Conservation (phyloP, 306 rosid species). For the Malus sieversii region DNA sequence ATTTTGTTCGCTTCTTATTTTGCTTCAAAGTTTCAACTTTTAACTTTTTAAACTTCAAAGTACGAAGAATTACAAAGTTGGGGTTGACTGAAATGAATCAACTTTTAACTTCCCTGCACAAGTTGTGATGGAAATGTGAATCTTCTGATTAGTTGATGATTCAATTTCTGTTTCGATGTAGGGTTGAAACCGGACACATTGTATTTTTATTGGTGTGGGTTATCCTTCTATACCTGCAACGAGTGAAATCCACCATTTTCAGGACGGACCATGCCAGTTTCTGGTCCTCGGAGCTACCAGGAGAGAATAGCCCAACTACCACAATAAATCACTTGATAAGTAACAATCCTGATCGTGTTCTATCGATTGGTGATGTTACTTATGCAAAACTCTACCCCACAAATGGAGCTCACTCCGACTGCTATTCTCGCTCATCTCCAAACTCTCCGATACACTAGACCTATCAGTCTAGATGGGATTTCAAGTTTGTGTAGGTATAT, state of each 20-base stretch:
- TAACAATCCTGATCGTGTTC: conserved; percentile 55
- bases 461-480: no score
- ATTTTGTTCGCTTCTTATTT: neutral
- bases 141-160: neutral
- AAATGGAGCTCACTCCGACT: conserved; percentile 70
- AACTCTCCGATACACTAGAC: no score
- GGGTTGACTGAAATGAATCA: no score
- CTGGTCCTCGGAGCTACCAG: conserved; percentile 55
- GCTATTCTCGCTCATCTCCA: conserved; percentile 69
- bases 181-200: conserved; percentile 53
- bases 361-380: conserved; percentile 70
- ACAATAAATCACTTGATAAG: conserved; percentile 41
- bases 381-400: conserved; percentile 78
- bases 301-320: conserved; percentile 54
- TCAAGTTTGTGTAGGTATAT: no score
- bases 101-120: no score
- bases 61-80: neutral
- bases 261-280: conserved; percentile 52
- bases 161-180: conserved; percentile 7
- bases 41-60: no score
- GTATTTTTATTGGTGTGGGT: conserved; percentile 69
- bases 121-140: no score
- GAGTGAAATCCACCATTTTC: conserved; percentile 46
- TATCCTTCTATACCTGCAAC: conserved; percentile 53
- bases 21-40: neutral